Evolutionary conservation across 208 protist genomes (phyloP).

Genomic region (Trypanosoma lewisi): DNA sequence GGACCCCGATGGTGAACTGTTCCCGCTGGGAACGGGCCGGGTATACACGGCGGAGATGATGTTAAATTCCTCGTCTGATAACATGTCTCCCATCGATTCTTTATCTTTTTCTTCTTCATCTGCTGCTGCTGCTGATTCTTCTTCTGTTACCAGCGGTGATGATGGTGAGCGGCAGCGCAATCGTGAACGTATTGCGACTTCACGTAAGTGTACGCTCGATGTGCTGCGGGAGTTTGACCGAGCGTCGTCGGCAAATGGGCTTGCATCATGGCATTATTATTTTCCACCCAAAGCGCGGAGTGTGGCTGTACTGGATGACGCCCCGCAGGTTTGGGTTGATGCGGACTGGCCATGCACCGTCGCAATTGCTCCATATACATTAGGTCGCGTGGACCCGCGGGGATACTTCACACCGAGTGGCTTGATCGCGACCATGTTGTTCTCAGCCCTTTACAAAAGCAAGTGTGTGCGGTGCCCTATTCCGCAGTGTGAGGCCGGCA

Average conservation of each 20-base stretch:
- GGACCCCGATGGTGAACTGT: constrained; percentile 57
- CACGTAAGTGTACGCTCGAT: constrained; percentile 20
- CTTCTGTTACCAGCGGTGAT: not conserved
- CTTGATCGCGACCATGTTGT: constrained; percentile 38
- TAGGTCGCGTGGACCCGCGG: constrained; percentile 52
- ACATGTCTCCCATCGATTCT: not conserved
- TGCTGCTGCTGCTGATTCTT: not conserved
- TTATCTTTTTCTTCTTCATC: not conserved
- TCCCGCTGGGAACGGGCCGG: constrained; percentile 23
- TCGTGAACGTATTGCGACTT: constrained; percentile 5
- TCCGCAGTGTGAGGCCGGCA: not conserved
- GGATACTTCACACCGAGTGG: constrained; percentile 49
- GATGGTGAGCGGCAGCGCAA: not conserved
- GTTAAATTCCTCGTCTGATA: not conserved
- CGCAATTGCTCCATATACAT: constrained; percentile 65
- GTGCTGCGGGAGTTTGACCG: constrained; percentile 28
- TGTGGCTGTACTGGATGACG: constrained; percentile 74
- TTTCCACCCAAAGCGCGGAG: constrained; percentile 29
- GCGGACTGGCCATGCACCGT: constrained; percentile 70
- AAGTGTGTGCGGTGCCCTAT: constrained; percentile 46
- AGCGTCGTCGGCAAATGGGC: too few species aligned
- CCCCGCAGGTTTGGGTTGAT: constrained; percentile 64
- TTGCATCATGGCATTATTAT: too few species aligned
- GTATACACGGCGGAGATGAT: constrained; percentile 32
- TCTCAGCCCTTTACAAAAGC: constrained; percentile 48